Base-by-base conservation (phyloP, 441 rosid species). In the Bocquillonia castaneifolia region DNA sequence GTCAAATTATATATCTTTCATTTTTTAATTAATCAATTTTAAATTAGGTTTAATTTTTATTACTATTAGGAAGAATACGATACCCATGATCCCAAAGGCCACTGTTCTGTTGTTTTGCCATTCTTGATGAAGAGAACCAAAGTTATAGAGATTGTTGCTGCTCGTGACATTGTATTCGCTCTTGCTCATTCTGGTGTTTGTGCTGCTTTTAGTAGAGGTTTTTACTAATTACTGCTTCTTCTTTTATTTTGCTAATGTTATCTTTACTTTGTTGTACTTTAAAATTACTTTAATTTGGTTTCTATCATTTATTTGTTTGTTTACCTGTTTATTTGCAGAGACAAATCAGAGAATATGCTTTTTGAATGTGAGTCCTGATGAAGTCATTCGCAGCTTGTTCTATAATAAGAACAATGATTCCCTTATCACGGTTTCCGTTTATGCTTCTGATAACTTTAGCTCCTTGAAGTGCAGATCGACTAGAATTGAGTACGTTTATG, bases 101-200 rank as follows among this genome's bases (percentile, higher is more conserved):
- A 86, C 42, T 84, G 85, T 65, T 74, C 88, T 5, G 81, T 85
- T 29, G 93, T 85, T 20, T 76, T 93, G 64, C 94, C 97, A 6
- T 93, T 89, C 78, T 79, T 93, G 75, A 93, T 84, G 88, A 93
- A 93, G 78, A 80, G 97, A 65, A 85, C 98, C 0, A 93, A 91
- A 80, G 91, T 93, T 15, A 91, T 93, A 10, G 98, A 93, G 87
- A 93, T 93, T 52, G 96, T 93, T 18, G 96, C 98, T 28, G 97
- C 98, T 15, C 88, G 86, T 14, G 97, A 88, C 77, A 93, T 93
- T 50, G 91, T 93, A 34, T 93, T 93, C 71, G 97, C 98, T n/a
- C 98, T 93, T 73, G 89, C 93, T 9, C 98, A 91, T 74, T 93
- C 97, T 31, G 98, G 97, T 75, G 90, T 93, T 47, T 93, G 98